Evolutionary conservation across 2,329 filamentous ascomycete genomes (phyloP).

Genomic region (Cylindrodendrum hubeiense): DNA sequence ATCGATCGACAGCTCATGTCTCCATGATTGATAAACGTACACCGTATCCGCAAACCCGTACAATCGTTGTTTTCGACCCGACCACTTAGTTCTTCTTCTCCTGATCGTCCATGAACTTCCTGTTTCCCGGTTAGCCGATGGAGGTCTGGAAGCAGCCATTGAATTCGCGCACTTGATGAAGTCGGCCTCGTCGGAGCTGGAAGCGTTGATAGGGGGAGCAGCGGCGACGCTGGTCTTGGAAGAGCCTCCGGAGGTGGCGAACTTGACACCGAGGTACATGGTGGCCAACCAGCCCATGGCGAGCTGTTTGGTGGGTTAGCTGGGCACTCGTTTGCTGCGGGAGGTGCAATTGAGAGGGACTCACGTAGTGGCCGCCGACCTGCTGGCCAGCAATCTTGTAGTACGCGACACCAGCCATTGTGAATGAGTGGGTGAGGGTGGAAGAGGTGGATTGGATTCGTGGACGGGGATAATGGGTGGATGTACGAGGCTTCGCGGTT

Average conservation of each 20-base stretch:
- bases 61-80: constrained; percentile 30
- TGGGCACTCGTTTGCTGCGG: constrained; percentile 11
- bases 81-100: constrained; percentile 55
- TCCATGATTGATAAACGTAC: constrained; percentile 49
- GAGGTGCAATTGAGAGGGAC: constrained; percentile 47
- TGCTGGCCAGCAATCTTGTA: constrained; percentile 71
- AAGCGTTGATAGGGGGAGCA: constrained; percentile 71
- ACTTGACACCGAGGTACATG: constrained; percentile 63
- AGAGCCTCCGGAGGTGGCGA: constrained; percentile 59
- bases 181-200: constrained; percentile 72
- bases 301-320: constrained; percentile 57
- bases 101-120: constrained; percentile 56
- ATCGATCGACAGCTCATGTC: constrained; percentile 39
- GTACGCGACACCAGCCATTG: constrained; percentile 55
- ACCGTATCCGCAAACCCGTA: constrained; percentile 47
- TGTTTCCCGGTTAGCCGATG: constrained; percentile 44
- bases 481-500: constrained; percentile 41
- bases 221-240: constrained; percentile 57
- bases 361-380: constrained; percentile 72
- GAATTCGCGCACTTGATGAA: constrained; percentile 71
- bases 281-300: constrained; percentile 67
- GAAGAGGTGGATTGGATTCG: constrained; percentile 45
- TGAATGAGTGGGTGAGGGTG: constrained; percentile 39
- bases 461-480: constrained; percentile 46
- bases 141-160: constrained; percentile 6